These are phyloP conservation scores for Penicillium corylophilum DNA, from an alignment of 2,329 filamentous ascomycete genomes.

Conservation along the genomic window DNA sequence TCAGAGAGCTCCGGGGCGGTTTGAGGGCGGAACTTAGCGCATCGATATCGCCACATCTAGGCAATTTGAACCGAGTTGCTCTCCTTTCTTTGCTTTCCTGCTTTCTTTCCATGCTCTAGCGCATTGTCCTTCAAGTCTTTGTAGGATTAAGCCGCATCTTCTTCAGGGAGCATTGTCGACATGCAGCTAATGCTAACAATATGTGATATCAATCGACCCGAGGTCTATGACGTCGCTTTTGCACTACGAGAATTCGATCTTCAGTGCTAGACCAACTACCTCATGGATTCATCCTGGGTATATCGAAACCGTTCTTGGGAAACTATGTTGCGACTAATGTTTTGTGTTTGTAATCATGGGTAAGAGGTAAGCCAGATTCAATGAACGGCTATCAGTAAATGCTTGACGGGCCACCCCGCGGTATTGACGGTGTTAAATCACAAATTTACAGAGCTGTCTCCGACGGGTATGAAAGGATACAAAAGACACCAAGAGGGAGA, in stretches of 20 bases:
- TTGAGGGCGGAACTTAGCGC: slow-evolving; percentile 11
- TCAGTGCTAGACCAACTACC: background rate
- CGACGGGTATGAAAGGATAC: slow-evolving; percentile 6
- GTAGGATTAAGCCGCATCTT: background rate
- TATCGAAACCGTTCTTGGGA: background rate
- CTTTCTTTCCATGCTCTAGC: background rate
- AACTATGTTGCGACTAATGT: background rate
- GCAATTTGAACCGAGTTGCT: background rate
- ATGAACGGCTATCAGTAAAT: slow-evolving; percentile 5
- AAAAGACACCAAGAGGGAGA: slow-evolving; percentile 4
- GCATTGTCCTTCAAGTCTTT: background rate
- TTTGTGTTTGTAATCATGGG: background rate
- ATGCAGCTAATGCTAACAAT: background rate
- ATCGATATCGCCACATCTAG: slow-evolving; percentile 1
- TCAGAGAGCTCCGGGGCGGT: slow-evolving; percentile 4
- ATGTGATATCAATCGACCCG: background rate
- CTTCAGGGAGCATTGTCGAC: background rate
- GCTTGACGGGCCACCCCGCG: background rate
- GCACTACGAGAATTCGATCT: background rate
- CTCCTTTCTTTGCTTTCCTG: background rate
- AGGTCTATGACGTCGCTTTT: background rate
- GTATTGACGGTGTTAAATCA: slow-evolving; percentile 15
- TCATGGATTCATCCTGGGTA: no score
- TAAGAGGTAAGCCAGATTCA: slow-evolving; percentile 1
- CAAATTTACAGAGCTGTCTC: slow-evolving; percentile 21